These are phyloP conservation scores for Fusarium tupiense DNA, from an alignment of 2,329 filamentous ascomycete species.

Conservation along the genomic window DNA sequence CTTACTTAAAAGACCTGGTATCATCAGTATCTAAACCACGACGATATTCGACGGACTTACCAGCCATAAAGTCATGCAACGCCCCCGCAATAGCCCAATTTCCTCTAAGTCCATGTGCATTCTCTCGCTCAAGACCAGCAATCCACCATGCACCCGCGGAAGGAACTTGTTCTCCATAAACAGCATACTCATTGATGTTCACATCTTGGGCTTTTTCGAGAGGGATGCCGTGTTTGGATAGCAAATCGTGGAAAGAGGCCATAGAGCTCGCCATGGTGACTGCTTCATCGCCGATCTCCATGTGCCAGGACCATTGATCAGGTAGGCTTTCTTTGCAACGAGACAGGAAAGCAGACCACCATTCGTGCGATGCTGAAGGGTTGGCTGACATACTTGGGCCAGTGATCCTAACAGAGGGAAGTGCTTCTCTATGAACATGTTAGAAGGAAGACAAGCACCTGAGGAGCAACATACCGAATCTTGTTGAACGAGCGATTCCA, in stretches of 20 bases:
- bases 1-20: slow-evolving; percentile 5
- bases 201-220: slow-evolving; percentile 43
- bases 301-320: slow-evolving; percentile 21
- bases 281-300: slow-evolving; percentile 2
- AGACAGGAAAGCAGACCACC: slow-evolving; percentile 16
- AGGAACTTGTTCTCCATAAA: slow-evolving; percentile 52
- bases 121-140: slow-evolving; percentile 55
- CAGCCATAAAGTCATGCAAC: slow-evolving; percentile 56
- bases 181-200: slow-evolving; percentile 61
- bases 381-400: slow-evolving; percentile 14
- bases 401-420: background rate
- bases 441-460: rapidly evolving
- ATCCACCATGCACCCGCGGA: slow-evolving; percentile 57
- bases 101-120: slow-evolving; percentile 54
- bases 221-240: background rate
- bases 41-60: rapidly evolving
- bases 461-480: slow-evolving; percentile 8
- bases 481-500: slow-evolving; percentile 29
- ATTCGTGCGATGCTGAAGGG: background rate
- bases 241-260: background rate
- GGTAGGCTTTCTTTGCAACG: background rate
- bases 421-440: background rate
- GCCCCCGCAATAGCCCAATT: slow-evolving; percentile 55
- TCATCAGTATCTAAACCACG: rapidly evolving
- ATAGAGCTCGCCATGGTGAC: background rate